These are phyloP conservation scores for Ceratocystiopsis sp. DNA, from an alignment of 2,329 filamentous ascomycete genomes.

Conservation along the genomic window DNA sequence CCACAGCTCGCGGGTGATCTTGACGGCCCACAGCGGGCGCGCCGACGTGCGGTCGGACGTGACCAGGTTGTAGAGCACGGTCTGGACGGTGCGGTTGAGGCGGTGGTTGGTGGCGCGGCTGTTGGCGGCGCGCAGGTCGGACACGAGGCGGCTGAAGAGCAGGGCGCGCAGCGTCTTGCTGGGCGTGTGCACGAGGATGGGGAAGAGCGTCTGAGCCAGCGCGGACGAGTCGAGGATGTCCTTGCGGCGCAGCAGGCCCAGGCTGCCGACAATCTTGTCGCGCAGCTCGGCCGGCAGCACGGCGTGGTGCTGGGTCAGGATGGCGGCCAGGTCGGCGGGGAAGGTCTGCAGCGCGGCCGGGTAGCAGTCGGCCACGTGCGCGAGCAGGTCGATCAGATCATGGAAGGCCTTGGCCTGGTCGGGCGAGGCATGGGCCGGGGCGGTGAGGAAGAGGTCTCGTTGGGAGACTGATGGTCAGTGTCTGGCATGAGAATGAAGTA, in stretches of 20 bases:
- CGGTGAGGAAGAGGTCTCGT: conserved; percentile 76
- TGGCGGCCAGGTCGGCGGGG: conserved; percentile 61
- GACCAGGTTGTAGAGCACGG: conserved; percentile 79
- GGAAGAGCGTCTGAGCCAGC: conserved; percentile 73
- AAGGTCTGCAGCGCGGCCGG: conserved; percentile 64
- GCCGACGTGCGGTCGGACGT: conserved; percentile 70
- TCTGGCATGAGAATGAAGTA: not conserved
- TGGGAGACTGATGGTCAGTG: conserved; percentile 33
- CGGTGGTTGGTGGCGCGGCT: conserved; percentile 78
- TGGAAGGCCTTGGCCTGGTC: conserved; percentile 70
- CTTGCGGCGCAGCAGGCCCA: conserved; percentile 78
- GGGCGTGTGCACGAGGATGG: conserved; percentile 70
- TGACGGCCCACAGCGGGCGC: conserved; percentile 89
- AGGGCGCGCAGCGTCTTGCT: conserved; percentile 77
- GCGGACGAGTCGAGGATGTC: conserved; percentile 74
- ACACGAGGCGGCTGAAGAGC: conserved; percentile 77
- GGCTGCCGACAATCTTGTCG: conserved; percentile 84
- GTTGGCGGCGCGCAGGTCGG: conserved; percentile 78
- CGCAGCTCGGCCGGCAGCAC: conserved; percentile 68
- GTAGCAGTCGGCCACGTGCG: conserved; percentile 89
- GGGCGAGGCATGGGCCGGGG: conserved; percentile 60
- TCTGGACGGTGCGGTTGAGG: conserved; percentile 85
- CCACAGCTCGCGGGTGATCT: conserved; percentile 90
- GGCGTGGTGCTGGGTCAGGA: conserved; percentile 69
- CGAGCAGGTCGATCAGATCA: conserved; percentile 83